Percentiles rank a stretch among this genome's conserved stretches.
These are phyloP conservation scores for Syncephalastrum monosporum DNA, from an alignment of 371 early-diverging fungal species.

Conservation along the genomic window DNA sequence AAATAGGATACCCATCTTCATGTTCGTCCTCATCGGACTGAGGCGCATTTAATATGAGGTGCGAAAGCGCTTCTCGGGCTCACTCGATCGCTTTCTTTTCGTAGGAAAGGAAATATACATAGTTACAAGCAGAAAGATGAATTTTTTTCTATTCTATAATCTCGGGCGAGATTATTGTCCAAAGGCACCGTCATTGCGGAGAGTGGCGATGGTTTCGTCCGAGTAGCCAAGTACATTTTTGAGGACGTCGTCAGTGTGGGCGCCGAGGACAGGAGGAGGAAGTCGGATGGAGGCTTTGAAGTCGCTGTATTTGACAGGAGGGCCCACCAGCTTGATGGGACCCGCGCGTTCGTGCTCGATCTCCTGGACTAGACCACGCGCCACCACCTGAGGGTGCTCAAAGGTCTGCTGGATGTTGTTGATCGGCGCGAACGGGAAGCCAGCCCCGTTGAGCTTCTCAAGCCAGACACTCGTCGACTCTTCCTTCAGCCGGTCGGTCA, in stretches of 20 bases:
- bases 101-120: conserved; percentile 22
- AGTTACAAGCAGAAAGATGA: too few relatives aligned
- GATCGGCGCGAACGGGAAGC: conserved; percentile 85
- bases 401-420: conserved; percentile 86
- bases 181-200: conserved; percentile 36
- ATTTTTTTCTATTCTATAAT: too few relatives aligned
- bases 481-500: conserved; percentile 51
- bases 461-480: conserved; percentile 67
- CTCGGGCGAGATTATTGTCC: conserved; percentile 16
- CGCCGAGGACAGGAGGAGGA: conserved; percentile 87
- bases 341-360: conserved; percentile 84
- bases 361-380: conserved; percentile 75
- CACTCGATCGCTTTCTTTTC: conserved; percentile 17
- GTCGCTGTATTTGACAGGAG: conserved; percentile 80
- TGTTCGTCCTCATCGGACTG: background rate
- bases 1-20: conserved; percentile 7
- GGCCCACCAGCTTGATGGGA: conserved; percentile 66
- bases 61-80: conserved; percentile 18
- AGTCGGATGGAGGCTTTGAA: conserved; percentile 63
- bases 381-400: conserved; percentile 82
- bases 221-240: conserved; percentile 57
- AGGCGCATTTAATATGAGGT: background rate
- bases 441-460: conserved; percentile 59
- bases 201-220: conserved; percentile 36
- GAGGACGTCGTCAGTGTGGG: conserved; percentile 82